phyloP scores from a whole-genome alignment of 2,329 filamentous ascomycete genomes.

The Nigrospora osmanthi region DNA sequence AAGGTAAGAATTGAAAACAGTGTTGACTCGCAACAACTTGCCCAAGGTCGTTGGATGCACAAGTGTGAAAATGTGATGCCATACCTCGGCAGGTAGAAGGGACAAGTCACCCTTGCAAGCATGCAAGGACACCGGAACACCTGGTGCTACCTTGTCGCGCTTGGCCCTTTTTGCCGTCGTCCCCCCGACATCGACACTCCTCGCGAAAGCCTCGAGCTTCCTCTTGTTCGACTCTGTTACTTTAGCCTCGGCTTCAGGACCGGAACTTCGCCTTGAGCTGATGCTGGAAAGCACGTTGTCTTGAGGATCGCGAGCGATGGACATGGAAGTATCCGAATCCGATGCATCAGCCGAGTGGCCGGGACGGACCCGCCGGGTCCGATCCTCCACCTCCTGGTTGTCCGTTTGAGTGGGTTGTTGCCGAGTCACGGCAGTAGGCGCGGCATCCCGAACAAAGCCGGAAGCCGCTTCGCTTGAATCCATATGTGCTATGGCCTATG shows the following conservation, averaged over 20 bases:
- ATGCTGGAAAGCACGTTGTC: no score
- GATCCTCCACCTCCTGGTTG: no score
- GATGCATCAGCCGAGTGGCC: no score
- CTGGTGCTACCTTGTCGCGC: conserved; percentile 4
- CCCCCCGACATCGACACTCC: background rate
- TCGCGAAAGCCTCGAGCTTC: no score
- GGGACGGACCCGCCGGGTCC: no score
- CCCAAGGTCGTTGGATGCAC: conserved; percentile 57
- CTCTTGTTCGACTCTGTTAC: no score
- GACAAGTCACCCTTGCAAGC: conserved; percentile 7
- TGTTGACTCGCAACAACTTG: conserved; percentile 59
- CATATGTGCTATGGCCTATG: conserved; percentile 1
- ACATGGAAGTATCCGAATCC: no score
- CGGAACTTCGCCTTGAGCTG: no score
- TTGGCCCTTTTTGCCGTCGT: conserved; percentile 13
- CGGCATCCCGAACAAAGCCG: background rate
- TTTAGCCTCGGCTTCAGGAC: no score
- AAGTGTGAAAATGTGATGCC: conserved; percentile 64
- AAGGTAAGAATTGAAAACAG: conserved; percentile 54
- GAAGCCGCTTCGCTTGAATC: background rate
- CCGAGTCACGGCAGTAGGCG: background rate
- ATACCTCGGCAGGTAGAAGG: conserved; percentile 47
- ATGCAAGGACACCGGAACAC: background rate
- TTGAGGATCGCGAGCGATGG: no score
- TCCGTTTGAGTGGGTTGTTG: no score